Evolutionary conservation across 202 grass and related monocot species (phyloP), one percentile per base, ranked within the genome.

Genomic region (Setaria italica): DNA sequence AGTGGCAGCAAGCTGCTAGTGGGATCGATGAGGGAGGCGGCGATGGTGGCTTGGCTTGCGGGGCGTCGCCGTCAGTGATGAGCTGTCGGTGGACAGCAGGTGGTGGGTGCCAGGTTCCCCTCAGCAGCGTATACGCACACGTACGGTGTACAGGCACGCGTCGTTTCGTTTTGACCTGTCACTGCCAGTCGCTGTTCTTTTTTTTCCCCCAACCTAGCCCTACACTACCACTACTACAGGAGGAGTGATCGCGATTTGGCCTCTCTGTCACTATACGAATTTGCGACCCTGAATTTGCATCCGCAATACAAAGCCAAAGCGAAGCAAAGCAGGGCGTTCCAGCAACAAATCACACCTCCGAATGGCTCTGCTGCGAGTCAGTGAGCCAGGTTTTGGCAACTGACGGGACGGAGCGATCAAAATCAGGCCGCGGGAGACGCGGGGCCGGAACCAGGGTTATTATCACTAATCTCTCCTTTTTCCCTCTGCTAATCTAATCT

Each of bases 1-100:
- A 46, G 43, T 46, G 43, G 43, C 43, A 46, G 43, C 8, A 1
- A 46, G 43, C 35, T 37, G 35, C 42, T 45, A 45, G 42, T 45
- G 42, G 42, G 42, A 45, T 6, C 1, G 42, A 7, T 45, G 43
- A 46, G 25, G 72, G 35, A 0, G 74, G 25, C 12, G 79, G 15
- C 37, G 77, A 6, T n/a, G 77, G 85, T 67, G 70, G 70, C 46
- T 11, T 13, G 81, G 48, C 48, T 50, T 15, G 48, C 63, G 25
- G 78, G 55, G 84, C 34, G 74, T 90, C 79, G 39, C 49, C 66
- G n/a, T 83, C 84, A 79, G 58, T n/a, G 80, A 75, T 51, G 88
- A 87, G 88, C 59, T 90, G 88, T 83, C 84, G 67, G 84, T 70
- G 72, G 49, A 55, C 16, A 14, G 49, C 37, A 72, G 32, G 58